phyloP scores from a whole-genome alignment of 345 rosid species.

The Erysimum cheiranthoides region DNA sequence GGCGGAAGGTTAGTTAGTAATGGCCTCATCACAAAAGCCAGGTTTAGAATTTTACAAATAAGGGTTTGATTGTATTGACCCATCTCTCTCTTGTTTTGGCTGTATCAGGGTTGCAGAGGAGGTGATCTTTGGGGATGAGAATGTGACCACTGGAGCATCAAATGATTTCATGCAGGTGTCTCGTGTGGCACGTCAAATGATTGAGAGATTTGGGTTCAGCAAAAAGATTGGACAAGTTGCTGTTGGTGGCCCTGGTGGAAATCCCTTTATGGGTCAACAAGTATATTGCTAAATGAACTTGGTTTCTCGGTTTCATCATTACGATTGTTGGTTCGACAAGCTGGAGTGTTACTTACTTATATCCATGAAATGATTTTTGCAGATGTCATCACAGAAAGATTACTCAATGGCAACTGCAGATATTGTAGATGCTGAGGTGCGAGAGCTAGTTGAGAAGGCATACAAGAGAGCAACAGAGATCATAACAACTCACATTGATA shows the following conservation, averaged over 20 bases:
- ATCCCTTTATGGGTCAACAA: slow-evolving; percentile 91
- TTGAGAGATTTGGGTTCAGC: slow-evolving; percentile 96
- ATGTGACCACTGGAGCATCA: slow-evolving; percentile 99
- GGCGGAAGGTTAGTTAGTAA: slow-evolving; percentile 82
- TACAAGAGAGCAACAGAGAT: slow-evolving; percentile 78
- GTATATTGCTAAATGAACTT: slow-evolving; percentile 28
- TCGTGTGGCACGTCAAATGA: slow-evolving; percentile 99
- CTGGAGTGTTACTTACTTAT: not conserved
- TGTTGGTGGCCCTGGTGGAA: slow-evolving; percentile 93
- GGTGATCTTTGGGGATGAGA: slow-evolving; percentile 85
- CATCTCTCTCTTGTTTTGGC: slow-evolving; percentile 18
- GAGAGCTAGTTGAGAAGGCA: slow-evolving; percentile 84
- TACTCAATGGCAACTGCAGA: slow-evolving; percentile 99
- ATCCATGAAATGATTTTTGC: slow-evolving; percentile 22
- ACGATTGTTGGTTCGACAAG: not conserved
- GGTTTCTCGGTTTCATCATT: slow-evolving; percentile 16
- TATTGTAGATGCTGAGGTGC: slow-evolving; percentile 88
- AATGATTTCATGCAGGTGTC: slow-evolving; percentile 99
- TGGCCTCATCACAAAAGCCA: not conserved
- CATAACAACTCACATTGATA: slow-evolving; percentile 74
- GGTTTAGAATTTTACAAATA: not conserved
- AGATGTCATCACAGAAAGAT: slow-evolving; percentile 98
- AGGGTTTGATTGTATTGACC: not conserved
- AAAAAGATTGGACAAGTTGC: slow-evolving; percentile 98
- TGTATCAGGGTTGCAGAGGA: slow-evolving; percentile 91